Evolutionary conservation across 1,284 basidiomycete species (phyloP).

Genomic region (Schizophyllum commune): DNA sequence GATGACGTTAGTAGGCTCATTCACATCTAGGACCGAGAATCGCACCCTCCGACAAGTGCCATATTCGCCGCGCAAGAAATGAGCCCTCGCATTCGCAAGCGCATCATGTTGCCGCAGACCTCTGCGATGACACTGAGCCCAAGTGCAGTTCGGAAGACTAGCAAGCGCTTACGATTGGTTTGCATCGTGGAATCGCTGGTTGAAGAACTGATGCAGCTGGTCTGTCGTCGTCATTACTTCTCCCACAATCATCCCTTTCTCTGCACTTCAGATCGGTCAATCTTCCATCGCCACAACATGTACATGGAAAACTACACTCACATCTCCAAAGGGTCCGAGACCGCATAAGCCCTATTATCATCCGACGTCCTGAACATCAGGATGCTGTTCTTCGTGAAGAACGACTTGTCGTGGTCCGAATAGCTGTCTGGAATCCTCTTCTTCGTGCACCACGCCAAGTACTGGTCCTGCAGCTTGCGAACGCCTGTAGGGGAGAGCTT

Average conservation of each 20-base stretch:
- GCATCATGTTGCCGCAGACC: constrained; percentile 72
- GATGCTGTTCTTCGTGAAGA: constrained; percentile 32
- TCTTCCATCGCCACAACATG: neutral
- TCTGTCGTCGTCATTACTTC: constrained; percentile 64
- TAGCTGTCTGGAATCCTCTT: neutral
- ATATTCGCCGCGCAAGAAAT: constrained; percentile 61
- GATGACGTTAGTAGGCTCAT: neutral
- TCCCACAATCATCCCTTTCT: constrained; percentile 50
- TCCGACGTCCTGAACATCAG: constrained; percentile 57
- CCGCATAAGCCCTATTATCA: constrained; percentile 60
- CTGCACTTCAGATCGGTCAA: constrained; percentile 43
- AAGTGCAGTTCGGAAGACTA: neutral
- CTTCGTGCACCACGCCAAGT: constrained; percentile 46
- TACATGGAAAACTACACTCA: constrained; percentile 25
- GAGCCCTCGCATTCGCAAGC: constrained; percentile 69
- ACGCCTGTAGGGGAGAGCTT: constrained; percentile 70
- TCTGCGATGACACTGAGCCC: constrained; percentile 26
- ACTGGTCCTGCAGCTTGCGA: constrained; percentile 53
- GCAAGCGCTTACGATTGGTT: constrained; percentile 59
- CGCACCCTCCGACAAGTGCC: constrained; percentile 59
- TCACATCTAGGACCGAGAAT: neutral
- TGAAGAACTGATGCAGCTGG: constrained; percentile 68
- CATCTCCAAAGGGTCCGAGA: constrained; percentile 52
- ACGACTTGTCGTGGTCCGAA: neutral
- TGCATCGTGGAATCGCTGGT: constrained; percentile 71